A percentile compares a stretch with the other conserved stretches of the same genome.
phyloP scores from a whole-genome alignment of 192 early-diverging fungal species.

The Coemansia aciculifera region DNA sequence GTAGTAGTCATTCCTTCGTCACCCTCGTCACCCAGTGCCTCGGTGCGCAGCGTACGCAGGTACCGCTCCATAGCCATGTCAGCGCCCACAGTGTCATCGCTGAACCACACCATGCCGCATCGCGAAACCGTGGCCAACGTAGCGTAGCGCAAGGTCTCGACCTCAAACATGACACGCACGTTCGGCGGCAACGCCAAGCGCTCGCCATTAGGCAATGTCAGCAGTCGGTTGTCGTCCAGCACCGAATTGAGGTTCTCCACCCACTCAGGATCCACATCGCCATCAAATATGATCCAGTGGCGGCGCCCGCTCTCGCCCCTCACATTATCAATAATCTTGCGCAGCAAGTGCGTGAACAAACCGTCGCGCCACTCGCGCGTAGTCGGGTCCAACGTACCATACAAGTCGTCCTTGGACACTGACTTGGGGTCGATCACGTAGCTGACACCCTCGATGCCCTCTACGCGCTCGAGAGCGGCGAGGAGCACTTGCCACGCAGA shows the following conservation, averaged over 20 bases:
- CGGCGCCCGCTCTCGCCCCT: constrained; percentile 91
- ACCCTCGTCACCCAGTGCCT: constrained; percentile 71
- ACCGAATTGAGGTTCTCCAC: constrained; percentile 96
- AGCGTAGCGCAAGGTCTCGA: constrained; percentile 96
- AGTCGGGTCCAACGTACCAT: constrained; percentile 94
- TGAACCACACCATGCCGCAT: constrained; percentile 99
- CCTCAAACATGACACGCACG: constrained; percentile 99
- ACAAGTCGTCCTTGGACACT: constrained; percentile 94
- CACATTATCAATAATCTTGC: constrained; percentile 98
- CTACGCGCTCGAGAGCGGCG: constrained; percentile 82
- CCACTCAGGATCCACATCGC: constrained; percentile 99
- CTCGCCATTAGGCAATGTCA: constrained; percentile 99
- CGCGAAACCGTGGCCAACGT: constrained; percentile 97
- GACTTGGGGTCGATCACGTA: constrained; percentile 99
- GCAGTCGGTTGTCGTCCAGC: constrained; percentile 94
- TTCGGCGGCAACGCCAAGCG: constrained; percentile 91
- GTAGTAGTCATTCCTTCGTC: constrained; percentile 67
- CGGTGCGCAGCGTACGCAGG: constrained; percentile 70
- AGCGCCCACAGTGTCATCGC: constrained; percentile 80
- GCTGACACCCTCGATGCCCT: constrained; percentile 85
- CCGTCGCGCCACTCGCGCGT: constrained; percentile 99
- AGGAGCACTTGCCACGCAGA: constrained; percentile 92
- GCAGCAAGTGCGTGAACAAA: constrained; percentile 94
- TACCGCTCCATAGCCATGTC: constrained; percentile 83
- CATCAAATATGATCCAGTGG: constrained; percentile 99